Evolutionary conservation across 2,329 filamentous ascomycete genomes (phyloP).

Genomic region (Lecanicillium sp.): DNA sequence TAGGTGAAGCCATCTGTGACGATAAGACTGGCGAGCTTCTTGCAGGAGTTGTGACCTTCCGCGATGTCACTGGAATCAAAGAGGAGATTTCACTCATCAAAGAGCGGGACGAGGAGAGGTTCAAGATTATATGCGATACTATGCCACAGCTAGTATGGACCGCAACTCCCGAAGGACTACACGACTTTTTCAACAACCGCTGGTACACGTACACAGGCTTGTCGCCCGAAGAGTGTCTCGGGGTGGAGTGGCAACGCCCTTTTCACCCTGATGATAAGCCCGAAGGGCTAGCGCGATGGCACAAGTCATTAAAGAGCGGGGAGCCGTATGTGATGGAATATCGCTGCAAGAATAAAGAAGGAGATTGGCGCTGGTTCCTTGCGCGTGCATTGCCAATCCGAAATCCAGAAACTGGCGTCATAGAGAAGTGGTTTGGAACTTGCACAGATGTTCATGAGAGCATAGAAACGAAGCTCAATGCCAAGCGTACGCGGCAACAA

Average conservation of each 20-base stretch:
- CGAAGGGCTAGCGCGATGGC: conserved; percentile 50
- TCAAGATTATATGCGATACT: conserved; percentile 68
- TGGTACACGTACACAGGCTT: conserved; percentile 77
- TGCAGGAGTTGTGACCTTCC: conserved; percentile 63
- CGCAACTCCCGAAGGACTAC: conserved; percentile 53
- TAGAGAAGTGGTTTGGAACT: conserved; percentile 76
- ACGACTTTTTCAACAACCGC: conserved; percentile 69
- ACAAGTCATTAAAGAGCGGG: conserved; percentile 56
- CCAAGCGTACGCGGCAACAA: conserved; percentile 60
- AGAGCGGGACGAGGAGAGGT: conserved; percentile 63
- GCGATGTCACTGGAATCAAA: conserved; percentile 64
- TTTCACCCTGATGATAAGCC: conserved; percentile 65
- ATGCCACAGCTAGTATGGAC: conserved; percentile 72
- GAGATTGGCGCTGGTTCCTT: conserved; percentile 73
- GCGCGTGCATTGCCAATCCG: conserved; percentile 62
- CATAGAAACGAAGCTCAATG: conserved; percentile 59
- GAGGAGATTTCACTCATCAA: conserved; percentile 63
- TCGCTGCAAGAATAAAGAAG: conserved; percentile 56
- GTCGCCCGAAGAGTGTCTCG: conserved; percentile 52
- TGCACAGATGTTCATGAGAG: conserved; percentile 74
- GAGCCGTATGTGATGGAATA: conserved; percentile 65
- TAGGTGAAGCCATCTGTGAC: conserved; percentile 61
- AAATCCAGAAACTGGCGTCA: conserved; percentile 56
- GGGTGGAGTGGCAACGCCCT: conserved; percentile 52
- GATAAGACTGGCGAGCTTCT: conserved; percentile 63